Evolutionary conservation across 345 rosid genomes (phyloP).

Genomic region (Alliaria petiolata): DNA sequence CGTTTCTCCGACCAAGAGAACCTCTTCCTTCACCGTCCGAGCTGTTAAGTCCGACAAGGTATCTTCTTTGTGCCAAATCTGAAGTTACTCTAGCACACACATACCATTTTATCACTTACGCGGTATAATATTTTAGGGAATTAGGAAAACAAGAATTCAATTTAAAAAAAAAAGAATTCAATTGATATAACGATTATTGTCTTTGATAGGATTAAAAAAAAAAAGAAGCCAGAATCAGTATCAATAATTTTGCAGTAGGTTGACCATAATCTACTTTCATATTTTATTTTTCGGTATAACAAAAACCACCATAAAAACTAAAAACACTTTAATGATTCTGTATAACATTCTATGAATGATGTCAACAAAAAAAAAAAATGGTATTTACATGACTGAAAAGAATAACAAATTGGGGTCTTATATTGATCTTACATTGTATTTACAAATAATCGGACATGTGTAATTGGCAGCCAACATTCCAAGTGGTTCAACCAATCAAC

Average conservation of each 20-base stretch:
- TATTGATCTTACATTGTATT: neutral
- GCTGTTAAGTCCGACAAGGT: constrained; percentile 79
- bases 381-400: neutral
- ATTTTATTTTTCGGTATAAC: neutral
- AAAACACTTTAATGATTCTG: neutral
- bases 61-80: neutral
- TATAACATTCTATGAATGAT: neutral
- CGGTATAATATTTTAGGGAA: neutral
- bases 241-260: neutral
- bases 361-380: too few species aligned
- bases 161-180: too few species aligned
- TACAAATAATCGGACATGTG: too few species aligned
- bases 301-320: neutral
- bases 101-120: neutral
- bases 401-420: neutral
- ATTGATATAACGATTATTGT: neutral
- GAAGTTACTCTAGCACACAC: neutral
- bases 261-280: neutral
- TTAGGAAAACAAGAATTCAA: too few species aligned
- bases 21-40: constrained; percentile 58
- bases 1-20: constrained; percentile 47
- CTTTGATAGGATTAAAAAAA: neutral
- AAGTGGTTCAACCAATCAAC: constrained; percentile 92
- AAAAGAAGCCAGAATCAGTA: neutral
- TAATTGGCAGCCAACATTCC: constrained; percentile 78